Evolutionary conservation across 2,329 filamentous ascomycete genomes (phyloP), one percentile per base, ranked within the genome.

Genomic region (Alternaria consortialis): DNA sequence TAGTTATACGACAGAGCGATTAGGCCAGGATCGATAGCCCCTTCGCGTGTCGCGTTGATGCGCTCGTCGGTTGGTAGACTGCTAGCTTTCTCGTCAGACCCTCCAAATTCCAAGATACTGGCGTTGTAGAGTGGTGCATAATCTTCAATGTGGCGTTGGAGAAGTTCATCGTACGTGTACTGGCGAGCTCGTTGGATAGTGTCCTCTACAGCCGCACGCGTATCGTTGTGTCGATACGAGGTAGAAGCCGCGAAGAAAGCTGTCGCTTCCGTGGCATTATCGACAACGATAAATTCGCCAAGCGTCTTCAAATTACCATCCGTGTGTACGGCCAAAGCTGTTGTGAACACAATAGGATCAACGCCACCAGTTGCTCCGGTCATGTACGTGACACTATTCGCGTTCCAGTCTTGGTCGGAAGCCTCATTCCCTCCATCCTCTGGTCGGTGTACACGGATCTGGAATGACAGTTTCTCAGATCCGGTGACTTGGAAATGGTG

Each of bases 231-330:
- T 27, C 81, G 78, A 54, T 78, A 83, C 0, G 75, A 77, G 2
- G 81, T 82, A 29, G 80, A 76, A 2, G 80, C 80, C 6, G 78
- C 77, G 54, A 83, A 69, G 6, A 77, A 62, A 1, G 83, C 67
- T 0, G 79, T 68, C 17, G 78, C 72, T 27, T 78, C 68, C 12
- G 70, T 74, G 3, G 80, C 74, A 17, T 74, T 78, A 71, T 59
- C 51, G 15, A 59, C 43, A 34, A 59, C 29, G 37, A 59, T 55
- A 13, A 56, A 59, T 36, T 42, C 43, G 9, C 52, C 52, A 11
- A 55, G 31, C 7, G 52, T 59, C 11, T 55, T 55, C n/a, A 59
- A 37, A 27, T 56, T 44, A 29, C 52, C 56, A 34, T 59, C 56
- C 6, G 56, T 55, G 23, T 59, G 7, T 4, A 59, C 13, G 15